A percentile compares a stretch with the other conserved stretches of the same genome.
Conservation (phyloP, 2,329 filamentous ascomycete genomes). For the Mollisiaceae sp. region DNA sequence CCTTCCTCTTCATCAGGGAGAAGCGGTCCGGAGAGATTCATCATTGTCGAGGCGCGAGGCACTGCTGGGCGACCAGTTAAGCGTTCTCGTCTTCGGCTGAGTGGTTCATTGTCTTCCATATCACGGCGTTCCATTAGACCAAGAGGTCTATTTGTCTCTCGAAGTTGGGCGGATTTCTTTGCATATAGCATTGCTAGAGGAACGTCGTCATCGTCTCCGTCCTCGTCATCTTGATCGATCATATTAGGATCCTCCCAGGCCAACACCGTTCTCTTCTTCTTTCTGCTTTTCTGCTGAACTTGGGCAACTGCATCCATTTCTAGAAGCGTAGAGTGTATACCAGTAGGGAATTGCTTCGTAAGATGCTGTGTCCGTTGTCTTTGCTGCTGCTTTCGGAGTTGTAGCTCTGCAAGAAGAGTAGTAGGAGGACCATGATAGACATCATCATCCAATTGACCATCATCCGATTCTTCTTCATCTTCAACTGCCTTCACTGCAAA, state of each 20-base stretch:
- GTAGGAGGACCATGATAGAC: constrained; percentile 76
- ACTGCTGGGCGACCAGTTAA: constrained; percentile 35
- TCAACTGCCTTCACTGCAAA: constrained; percentile 42
- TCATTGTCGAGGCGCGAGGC: constrained; percentile 39
- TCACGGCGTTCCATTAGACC: constrained; percentile 82
- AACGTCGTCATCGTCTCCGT: constrained; percentile 79
- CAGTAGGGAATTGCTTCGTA: constrained; percentile 66
- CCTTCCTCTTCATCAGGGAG: constrained; percentile 51
- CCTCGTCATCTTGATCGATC: constrained; percentile 52
- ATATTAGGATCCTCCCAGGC: constrained; percentile 81
- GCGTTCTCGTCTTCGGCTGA: constrained; percentile 41
- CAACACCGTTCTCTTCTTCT: constrained; percentile 78
- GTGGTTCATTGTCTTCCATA: constrained; percentile 88
- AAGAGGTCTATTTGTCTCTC: constrained; percentile 66
- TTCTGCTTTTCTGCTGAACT: constrained; percentile 76
- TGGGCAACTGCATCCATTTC: constrained; percentile 91
- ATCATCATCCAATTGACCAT: constrained; percentile 49
- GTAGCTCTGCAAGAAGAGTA: constrained; percentile 89
- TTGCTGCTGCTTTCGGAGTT: constrained; percentile 87
- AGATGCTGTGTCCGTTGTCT: constrained; percentile 77
- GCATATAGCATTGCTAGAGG: constrained; percentile 83
- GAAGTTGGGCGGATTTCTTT: constrained; percentile 45
- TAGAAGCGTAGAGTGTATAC: constrained; percentile 89
- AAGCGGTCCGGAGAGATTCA: constrained; percentile 26
- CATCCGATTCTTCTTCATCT: constrained; percentile 51